Evolutionary conservation across 1,284 basidiomycete genomes (phyloP).

Genomic region (Sutorius eximius): DNA sequence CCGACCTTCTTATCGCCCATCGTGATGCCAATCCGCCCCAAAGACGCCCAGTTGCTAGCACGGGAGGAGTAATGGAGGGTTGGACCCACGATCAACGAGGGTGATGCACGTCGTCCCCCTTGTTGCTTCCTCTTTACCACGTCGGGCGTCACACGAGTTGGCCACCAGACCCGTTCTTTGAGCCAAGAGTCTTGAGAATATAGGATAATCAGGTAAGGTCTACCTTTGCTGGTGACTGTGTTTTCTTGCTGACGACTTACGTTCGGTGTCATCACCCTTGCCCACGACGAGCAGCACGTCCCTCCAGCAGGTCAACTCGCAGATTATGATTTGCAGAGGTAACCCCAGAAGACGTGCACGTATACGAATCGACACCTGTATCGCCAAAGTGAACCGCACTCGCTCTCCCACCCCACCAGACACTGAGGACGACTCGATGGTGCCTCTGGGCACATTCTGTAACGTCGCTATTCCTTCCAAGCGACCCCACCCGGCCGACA

Average conservation of each 20-base stretch:
- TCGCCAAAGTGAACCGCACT: conserved; percentile 59
- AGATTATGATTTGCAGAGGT: conserved; percentile 57
- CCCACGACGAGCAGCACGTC: conserved; percentile 36
- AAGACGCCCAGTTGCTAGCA: too few relatives aligned
- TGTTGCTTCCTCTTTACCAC: conserved; percentile 18
- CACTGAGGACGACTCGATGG: conserved; percentile 39
- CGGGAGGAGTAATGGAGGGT: neutral
- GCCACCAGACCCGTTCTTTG: conserved; percentile 29
- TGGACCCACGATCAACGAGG: neutral
- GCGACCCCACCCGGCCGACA: conserved; percentile 1
- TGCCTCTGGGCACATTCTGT: conserved; percentile 56
- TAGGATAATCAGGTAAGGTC: conserved; percentile 21
- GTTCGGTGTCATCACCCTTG: conserved; percentile 25
- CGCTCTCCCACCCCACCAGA: conserved; percentile 56
- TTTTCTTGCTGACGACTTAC: conserved; percentile 2
- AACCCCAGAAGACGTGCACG: conserved; percentile 57
- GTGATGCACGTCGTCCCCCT: neutral
- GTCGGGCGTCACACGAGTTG: conserved; percentile 11
- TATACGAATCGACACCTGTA: conserved; percentile 76
- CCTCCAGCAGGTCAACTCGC: conserved; percentile 43
- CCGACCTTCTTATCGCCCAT: too few relatives aligned
- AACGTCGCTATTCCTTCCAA: conserved; percentile 21
- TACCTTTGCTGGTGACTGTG: neutral
- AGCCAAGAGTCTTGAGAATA: conserved; percentile 34
- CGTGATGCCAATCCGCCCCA: too few relatives aligned